These are phyloP conservation scores for Aspergillus conjunctus DNA, from an alignment of 495 filamentous ascomycete species.

Conservation along the genomic window DNA sequence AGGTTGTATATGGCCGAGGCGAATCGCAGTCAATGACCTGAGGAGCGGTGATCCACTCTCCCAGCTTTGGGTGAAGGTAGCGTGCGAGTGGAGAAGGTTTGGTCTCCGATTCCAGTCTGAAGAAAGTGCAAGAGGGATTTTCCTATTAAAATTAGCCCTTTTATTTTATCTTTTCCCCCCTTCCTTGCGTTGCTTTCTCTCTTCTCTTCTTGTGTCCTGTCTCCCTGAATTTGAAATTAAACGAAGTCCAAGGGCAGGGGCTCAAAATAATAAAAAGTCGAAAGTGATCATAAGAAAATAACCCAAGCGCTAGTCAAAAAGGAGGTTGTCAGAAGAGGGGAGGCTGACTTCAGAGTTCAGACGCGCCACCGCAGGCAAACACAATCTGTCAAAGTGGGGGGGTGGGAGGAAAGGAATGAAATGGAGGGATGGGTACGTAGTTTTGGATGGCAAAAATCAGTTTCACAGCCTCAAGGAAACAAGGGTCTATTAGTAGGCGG, in stretches of 20 bases:
- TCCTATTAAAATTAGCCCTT: neutral
- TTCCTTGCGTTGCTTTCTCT: neutral
- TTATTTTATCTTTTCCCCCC: conserved; percentile 1
- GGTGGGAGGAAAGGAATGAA: neutral
- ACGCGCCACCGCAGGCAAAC: conserved; percentile 25
- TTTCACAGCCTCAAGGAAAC: neutral
- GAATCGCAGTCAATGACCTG: neutral
- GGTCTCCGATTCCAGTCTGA: neutral
- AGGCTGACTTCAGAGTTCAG: conserved; percentile 24
- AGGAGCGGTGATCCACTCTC: neutral
- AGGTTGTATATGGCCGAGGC: neutral
- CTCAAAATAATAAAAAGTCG: neutral
- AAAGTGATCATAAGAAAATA: conserved; percentile 9
- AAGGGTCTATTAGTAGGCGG: neutral
- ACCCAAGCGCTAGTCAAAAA: conserved; percentile 5
- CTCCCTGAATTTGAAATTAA: neutral
- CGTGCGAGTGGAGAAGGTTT: neutral
- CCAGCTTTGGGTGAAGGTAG: neutral
- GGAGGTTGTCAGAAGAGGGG: conserved; percentile 7
- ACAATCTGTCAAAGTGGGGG: conserved; percentile 19
- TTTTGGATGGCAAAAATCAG: conserved; percentile 2
- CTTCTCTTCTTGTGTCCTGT: neutral
- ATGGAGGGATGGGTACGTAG: neutral
- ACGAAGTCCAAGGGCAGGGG: neutral
- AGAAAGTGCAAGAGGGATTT: neutral